Evolutionary conservation across 495 filamentous ascomycete species (phyloP).

Genomic region (Neurospora sp.): DNA sequence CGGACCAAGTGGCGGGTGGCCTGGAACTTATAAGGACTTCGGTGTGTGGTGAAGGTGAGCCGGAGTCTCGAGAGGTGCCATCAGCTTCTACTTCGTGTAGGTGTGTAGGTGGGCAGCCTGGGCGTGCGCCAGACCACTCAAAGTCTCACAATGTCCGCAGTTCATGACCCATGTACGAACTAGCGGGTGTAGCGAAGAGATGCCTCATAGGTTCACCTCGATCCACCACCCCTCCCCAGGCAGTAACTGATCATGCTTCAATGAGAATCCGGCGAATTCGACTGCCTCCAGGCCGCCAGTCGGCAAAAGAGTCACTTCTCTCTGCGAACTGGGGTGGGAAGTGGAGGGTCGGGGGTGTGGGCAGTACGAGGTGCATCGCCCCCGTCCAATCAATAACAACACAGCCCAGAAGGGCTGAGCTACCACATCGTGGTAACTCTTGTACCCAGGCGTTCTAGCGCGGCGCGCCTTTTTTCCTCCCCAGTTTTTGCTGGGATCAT

Average conservation of each 20-base stretch:
- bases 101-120: not conserved
- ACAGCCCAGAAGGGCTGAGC: slow-evolving; percentile 12
- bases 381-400: not conserved
- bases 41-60: not conserved
- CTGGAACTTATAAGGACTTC: not conserved
- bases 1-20: not conserved
- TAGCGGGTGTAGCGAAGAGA: not conserved
- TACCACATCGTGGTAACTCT: not conserved
- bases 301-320: not conserved
- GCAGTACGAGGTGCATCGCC: not conserved
- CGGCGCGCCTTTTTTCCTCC: not conserved
- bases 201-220: not conserved
- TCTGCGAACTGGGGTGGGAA: not conserved
- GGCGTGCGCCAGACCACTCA: not conserved
- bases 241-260: not conserved
- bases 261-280: not conserved
- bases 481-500: not conserved
- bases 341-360: not conserved
- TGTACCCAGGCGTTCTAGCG: not conserved
- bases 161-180: not conserved
- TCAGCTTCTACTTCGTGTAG: not conserved
- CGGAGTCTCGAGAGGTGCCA: not conserved
- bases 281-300: not conserved
- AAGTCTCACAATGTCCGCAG: not conserved
- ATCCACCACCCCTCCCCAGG: not conserved